Evolutionary conservation across 2,329 filamentous ascomycete genomes (phyloP), one percentile per base, ranked within the genome.

Genomic region (Blastomyces parvus): DNA sequence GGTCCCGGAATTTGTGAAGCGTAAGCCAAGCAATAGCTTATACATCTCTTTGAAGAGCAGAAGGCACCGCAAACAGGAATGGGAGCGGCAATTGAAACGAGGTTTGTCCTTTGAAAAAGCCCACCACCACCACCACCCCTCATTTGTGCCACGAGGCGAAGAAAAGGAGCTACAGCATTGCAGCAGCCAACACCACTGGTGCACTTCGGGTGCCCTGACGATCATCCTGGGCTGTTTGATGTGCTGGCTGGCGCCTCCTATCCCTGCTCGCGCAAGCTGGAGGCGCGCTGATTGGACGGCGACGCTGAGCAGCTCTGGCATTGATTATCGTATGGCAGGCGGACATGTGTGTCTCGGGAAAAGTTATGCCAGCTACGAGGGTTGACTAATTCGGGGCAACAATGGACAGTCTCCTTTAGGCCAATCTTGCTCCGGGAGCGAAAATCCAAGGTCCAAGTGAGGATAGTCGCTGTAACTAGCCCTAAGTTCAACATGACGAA

Each of bases 141-240:
- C 6, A 17, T 33, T 55, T 19, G 52, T 36, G 8, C 19, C 27
- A n/a, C 17, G 38, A 40, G 4, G 1, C 19, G 40, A 14, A 40
- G 33, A 56, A 57, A 38, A 57, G 0, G 33, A 38, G 25, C 7
- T n/a, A n/a, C 6, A 19, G 36, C 30, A 33, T 9, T 7, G 55
- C 22, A 33, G 6, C 30, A 13, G 14, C 14, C 27, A 36, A 55
- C n/a, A 55, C 17, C 14, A 19, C 50, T 40, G 30, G 53, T 2
- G 55, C 22, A 22, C 40, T 57, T 57, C 53, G 53, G 53, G 33
- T 36, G 53, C 53, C 53, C 53, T 57, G 53, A 57, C 53, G 53
- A 57, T 57, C 53, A 57, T 3, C 33, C 40, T 40, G 19, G 40
- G 33, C 11, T 40, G n/a, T 25, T 57, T 19, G 33, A 57, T 40